Conservation (phyloP, 179 eudicot species). For the Spergularia azorica region DNA sequence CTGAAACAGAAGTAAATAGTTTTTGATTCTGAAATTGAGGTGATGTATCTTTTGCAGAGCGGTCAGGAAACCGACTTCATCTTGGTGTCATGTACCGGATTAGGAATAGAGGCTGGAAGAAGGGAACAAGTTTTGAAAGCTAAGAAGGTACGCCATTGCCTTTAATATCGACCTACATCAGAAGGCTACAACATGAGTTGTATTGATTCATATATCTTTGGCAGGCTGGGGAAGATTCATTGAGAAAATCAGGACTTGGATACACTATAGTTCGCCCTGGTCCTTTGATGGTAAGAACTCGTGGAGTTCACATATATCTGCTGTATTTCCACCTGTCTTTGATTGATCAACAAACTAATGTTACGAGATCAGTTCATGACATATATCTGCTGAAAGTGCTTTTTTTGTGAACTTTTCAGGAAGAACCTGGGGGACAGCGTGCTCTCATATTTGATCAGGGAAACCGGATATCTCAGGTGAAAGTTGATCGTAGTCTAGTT, state of each 20-base stretch:
- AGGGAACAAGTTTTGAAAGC: conserved; percentile 93
- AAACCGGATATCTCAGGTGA: conserved; percentile 94
- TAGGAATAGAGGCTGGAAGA: conserved; percentile 70
- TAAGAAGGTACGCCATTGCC: conserved; percentile 58
- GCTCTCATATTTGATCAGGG: conserved; percentile 97
- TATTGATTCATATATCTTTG: neutral
- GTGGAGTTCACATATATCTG: neutral
- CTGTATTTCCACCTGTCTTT: no score
- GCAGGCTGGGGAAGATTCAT: conserved; percentile 93
- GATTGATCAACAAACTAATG: neutral
- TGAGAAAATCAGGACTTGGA: conserved; percentile 94
- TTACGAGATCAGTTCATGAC: neutral
- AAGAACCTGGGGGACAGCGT: conserved; percentile 99
- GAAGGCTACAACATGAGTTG: neutral
- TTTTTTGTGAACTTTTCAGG: conserved; percentile 42
- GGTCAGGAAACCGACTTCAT: conserved; percentile 98
- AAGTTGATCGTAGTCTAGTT: neutral
- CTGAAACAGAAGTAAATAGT: neutral
- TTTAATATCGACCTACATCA: neutral
- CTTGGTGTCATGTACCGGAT: conserved; percentile 93
- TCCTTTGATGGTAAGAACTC: conserved; percentile 63
- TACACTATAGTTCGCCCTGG: conserved; percentile 97
- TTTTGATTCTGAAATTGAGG: conserved; percentile 10
- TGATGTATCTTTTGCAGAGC: conserved; percentile 51
- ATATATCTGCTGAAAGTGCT: neutral